phyloP scores from a whole-genome alignment of 164 flowering plant species.

The Nymphaea colorata region DNA sequence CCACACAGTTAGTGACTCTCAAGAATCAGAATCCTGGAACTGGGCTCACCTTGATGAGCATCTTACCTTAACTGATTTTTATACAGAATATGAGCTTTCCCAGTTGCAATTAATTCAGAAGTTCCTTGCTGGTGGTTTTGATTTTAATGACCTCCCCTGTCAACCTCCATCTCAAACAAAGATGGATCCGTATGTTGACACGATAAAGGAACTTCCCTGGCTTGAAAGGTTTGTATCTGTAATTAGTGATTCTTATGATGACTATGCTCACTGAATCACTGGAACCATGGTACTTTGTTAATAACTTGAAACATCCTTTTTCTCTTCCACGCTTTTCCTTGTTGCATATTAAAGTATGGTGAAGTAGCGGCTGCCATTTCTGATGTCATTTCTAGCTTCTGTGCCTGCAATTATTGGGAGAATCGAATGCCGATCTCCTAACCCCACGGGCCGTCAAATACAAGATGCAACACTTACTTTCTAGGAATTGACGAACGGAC shows the following conservation, averaged over 20 bases:
- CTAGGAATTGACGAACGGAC: too few relatives aligned
- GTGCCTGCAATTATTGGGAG: background rate
- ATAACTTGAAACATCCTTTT: background rate
- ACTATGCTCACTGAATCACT: slow-evolving; percentile 19
- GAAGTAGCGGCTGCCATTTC: background rate
- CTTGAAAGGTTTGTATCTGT: slow-evolving; percentile 93
- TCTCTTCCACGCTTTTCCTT: background rate
- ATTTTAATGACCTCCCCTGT: slow-evolving; percentile 52
- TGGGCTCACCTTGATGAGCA: slow-evolving; percentile 76
- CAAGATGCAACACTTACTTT: too few relatives aligned
- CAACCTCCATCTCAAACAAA: slow-evolving; percentile 67
- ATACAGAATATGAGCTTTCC: slow-evolving; percentile 81
- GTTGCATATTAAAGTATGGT: background rate
- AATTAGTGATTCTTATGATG: slow-evolving; percentile 87
- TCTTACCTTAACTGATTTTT: slow-evolving; percentile 55
- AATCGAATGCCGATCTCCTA: too few relatives aligned
- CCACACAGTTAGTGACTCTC: slow-evolving; percentile 16
- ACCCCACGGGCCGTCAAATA: too few relatives aligned
- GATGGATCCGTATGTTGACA: slow-evolving; percentile 72
- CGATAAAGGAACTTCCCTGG: slow-evolving; percentile 97
- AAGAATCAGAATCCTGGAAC: slow-evolving; percentile 58
- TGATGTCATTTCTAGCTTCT: background rate
- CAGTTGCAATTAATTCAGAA: slow-evolving; percentile 81
- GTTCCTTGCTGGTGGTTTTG: slow-evolving; percentile 82
- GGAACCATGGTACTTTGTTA: background rate